phyloP scores from a whole-genome alignment of 352 stramenopile species.

The Blastocystis sp. region DNA sequence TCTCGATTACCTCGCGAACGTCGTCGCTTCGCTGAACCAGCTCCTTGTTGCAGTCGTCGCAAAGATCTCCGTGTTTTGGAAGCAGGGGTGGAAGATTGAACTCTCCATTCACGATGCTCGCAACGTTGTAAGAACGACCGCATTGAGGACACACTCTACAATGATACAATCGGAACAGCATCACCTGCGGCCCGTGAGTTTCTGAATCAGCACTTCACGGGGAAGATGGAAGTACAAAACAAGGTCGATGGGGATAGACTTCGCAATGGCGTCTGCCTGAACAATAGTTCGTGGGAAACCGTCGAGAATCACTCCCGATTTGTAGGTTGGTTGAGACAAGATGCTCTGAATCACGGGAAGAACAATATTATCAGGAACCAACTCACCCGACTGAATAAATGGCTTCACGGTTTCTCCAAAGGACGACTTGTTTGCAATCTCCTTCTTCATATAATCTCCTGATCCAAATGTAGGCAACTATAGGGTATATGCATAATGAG shows the following conservation, averaged over 20 bases:
- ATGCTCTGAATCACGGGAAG: slow-evolving; percentile 6
- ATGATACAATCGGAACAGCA: neutral
- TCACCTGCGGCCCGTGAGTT: slow-evolving; percentile 18
- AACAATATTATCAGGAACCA: slow-evolving; percentile 55
- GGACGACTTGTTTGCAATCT: neutral
- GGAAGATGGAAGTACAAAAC: slow-evolving; percentile 50
- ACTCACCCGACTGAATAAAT: neutral
- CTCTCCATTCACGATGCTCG: slow-evolving; percentile 16
- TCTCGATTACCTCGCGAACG: slow-evolving; percentile 38
- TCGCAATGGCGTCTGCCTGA: slow-evolving; percentile 4
- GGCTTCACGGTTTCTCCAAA: slow-evolving; percentile 40
- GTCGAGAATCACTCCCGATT: slow-evolving; percentile 52
- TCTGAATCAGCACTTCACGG: slow-evolving; percentile 29
- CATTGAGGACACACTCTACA: slow-evolving; percentile 27
- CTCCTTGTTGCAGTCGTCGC: slow-evolving; percentile 40
- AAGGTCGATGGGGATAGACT: slow-evolving; percentile 10
- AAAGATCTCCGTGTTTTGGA: slow-evolving; percentile 24
- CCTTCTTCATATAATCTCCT: slow-evolving; percentile 56
- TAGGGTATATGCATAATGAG: neutral
- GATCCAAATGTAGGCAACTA: slow-evolving; percentile 47
- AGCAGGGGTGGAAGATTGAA: slow-evolving; percentile 37
- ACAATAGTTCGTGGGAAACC: slow-evolving; percentile 38
- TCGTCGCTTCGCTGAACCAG: slow-evolving; percentile 44
- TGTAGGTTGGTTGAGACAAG: slow-evolving; percentile 24
- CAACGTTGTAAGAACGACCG: slow-evolving; percentile 40